A percentile compares a stretch with the other conserved stretches of the same genome.
Conservation (phyloP, 2,329 filamentous ascomycete species). For the Graphilbum ipis-grandicollis region DNA sequence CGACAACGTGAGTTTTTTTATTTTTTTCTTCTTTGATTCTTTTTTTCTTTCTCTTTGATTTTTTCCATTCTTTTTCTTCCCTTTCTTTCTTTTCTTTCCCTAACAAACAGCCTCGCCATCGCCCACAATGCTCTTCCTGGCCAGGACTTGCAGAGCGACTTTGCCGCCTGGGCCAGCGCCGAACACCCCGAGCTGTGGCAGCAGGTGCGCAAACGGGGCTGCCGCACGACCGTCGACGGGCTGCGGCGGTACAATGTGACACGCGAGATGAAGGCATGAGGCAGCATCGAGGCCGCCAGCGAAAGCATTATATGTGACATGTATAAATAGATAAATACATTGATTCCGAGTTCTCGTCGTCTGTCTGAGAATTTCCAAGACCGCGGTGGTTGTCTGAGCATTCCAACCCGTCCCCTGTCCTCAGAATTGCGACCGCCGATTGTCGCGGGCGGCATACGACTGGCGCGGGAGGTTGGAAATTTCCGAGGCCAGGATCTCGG, state of each 20-base stretch:
- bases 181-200: conserved; percentile 54
- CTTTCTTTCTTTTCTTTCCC: neutral
- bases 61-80: conserved; percentile 4
- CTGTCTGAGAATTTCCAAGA: no score
- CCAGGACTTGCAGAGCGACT: conserved; percentile 45
- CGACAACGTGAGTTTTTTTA: conserved; percentile 44
- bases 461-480: conserved; percentile 10
- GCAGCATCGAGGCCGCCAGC: no score
- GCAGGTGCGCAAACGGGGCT: conserved; percentile 39
- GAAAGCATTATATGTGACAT: neutral
- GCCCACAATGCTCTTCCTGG: conserved; percentile 59
- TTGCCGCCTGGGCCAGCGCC: conserved; percentile 57
- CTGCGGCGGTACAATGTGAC: conserved; percentile 31
- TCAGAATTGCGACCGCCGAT: neutral
- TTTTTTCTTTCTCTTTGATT: neutral
- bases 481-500: conserved; percentile 48
- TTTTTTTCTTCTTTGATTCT: conserved; percentile 3
- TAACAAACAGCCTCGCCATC: conserved; percentile 44
- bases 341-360: no score
- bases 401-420: neutral
- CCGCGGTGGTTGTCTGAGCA: no score
- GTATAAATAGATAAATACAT: no score
- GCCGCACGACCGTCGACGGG: conserved; percentile 24
- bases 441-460: neutral
- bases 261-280: conserved; percentile 17